These are phyloP conservation scores for Eudorina sp. DNA, from an alignment of 139 green algal species.

Conservation along the genomic window DNA sequence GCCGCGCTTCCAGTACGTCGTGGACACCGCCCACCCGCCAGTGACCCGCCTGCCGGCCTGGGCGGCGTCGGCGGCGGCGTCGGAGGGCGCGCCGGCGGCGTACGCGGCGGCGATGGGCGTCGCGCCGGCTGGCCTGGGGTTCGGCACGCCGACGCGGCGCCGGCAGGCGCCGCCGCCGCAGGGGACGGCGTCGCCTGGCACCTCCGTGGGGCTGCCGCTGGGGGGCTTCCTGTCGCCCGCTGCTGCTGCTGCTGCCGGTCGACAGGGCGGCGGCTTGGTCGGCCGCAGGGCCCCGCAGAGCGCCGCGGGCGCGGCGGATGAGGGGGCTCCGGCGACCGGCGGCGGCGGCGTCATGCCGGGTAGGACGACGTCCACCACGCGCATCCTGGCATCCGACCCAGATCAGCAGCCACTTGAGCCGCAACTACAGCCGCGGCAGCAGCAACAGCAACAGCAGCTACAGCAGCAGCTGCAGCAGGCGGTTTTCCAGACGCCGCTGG, in stretches of 20 bases:
- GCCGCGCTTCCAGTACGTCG: constrained; percentile 27
- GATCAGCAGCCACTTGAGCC: too few relatives aligned
- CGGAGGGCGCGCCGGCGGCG: not conserved
- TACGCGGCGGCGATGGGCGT: not conserved
- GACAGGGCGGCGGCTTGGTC: too few relatives aligned
- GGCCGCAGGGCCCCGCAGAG: too few relatives aligned
- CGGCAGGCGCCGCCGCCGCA: not conserved
- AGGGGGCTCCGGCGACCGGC: too few relatives aligned
- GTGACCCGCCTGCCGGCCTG: constrained; percentile 21
- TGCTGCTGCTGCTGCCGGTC: too few relatives aligned
- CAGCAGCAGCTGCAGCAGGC: not conserved
- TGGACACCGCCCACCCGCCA: constrained; percentile 20
- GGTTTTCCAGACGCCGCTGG: not conserved
- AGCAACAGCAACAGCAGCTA: not conserved
- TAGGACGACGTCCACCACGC: too few relatives aligned
- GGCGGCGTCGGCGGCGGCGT: constrained; percentile 3
- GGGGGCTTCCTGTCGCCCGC: too few relatives aligned
- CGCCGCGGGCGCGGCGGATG: too few relatives aligned
- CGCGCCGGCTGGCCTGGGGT: not conserved
- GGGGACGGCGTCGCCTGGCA: too few relatives aligned
- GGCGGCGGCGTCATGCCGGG: too few relatives aligned
- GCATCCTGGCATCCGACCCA: too few relatives aligned
- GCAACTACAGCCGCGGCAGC: not conserved
- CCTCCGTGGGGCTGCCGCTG: too few relatives aligned
- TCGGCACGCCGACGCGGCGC: not conserved